These are phyloP conservation scores for Dactylonectria estremocensis DNA, from an alignment of 2,329 filamentous ascomycete genomes.

Conservation along the genomic window DNA sequence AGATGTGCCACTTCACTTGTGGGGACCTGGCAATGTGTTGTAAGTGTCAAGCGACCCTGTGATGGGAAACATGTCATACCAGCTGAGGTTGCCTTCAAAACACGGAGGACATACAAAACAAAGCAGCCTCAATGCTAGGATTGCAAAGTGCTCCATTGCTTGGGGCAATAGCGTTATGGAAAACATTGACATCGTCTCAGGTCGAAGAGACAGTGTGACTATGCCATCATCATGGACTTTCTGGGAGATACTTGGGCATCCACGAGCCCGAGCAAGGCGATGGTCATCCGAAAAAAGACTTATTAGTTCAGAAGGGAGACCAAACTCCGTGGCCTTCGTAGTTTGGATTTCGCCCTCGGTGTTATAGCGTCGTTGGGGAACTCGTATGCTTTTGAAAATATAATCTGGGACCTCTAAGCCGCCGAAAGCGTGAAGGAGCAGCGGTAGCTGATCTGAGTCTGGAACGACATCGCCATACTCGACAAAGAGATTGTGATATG, in stretches of 20 bases:
- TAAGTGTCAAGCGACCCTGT: background rate
- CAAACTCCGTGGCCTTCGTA: slow-evolving; percentile 42
- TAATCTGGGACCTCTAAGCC: slow-evolving; percentile 41
- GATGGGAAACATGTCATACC: slow-evolving; percentile 34
- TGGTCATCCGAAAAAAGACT: slow-evolving; percentile 37
- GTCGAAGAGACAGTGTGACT: slow-evolving; percentile 36
- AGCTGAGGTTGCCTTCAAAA: slow-evolving; percentile 51
- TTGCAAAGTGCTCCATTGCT: slow-evolving; percentile 39
- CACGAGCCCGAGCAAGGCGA: slow-evolving; percentile 12
- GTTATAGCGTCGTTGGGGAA: slow-evolving; percentile 47
- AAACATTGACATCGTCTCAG: slow-evolving; percentile 14
- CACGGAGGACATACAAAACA: slow-evolving; percentile 52
- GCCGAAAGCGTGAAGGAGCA: slow-evolving; percentile 47
- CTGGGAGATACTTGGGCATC: slow-evolving; percentile 34
- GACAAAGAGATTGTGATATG: slow-evolving; percentile 44
- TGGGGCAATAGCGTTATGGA: slow-evolving; percentile 25
- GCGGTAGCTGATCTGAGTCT: slow-evolving; percentile 42
- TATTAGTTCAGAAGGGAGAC: slow-evolving; percentile 40
- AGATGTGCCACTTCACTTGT: slow-evolving; percentile 45
- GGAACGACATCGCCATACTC: slow-evolving; percentile 49
- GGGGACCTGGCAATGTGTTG: slow-evolving; percentile 36
- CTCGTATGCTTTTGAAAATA: slow-evolving; percentile 40
- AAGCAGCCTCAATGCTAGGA: slow-evolving; percentile 40
- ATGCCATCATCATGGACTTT: slow-evolving; percentile 39
- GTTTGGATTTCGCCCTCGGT: slow-evolving; percentile 47